These are phyloP conservation scores for Gamsiella multidivaricata DNA, from an alignment of 192 early-diverging fungal genomes.

Conservation along the genomic window DNA sequence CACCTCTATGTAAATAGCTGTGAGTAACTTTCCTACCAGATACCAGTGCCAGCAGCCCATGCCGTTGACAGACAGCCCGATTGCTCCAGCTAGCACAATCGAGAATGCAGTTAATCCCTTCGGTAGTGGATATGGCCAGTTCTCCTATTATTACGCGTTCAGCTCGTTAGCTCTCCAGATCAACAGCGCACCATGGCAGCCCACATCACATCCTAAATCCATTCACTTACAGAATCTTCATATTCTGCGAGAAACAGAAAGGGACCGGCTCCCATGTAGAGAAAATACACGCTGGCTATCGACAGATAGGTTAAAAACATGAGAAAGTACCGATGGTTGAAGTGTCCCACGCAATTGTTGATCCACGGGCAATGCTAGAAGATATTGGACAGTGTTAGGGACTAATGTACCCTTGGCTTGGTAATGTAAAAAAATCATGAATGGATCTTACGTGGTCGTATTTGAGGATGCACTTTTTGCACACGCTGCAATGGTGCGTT, in stretches of 20 bases:
- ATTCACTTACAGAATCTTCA: constrained; percentile 26
- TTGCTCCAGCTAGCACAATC: neutral
- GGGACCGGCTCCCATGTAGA: constrained; percentile 52
- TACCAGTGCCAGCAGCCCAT: constrained; percentile 67
- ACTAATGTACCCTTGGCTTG: too few relatives aligned
- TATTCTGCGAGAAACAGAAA: constrained; percentile 52
- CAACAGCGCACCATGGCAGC: neutral
- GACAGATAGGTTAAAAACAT: constrained; percentile 71
- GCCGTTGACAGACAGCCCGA: constrained; percentile 38
- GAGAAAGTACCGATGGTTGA: constrained; percentile 80
- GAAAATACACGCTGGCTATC: constrained; percentile 55
- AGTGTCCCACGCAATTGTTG: constrained; percentile 80
- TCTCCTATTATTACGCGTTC: neutral
- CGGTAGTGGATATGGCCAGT: constrained; percentile 20
- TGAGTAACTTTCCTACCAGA: constrained; percentile 52
- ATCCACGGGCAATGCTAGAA: constrained; percentile 77
- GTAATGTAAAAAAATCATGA: neutral
- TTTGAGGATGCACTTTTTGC: constrained; percentile 75
- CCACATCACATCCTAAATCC: too few relatives aligned
- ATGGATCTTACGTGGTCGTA: constrained; percentile 68
- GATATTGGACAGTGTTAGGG: neutral
- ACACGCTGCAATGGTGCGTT: constrained; percentile 81
- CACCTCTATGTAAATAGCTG: neutral
- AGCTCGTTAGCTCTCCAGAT: neutral
- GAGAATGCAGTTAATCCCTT: constrained; percentile 16